Evolutionary conservation across 805 yeast genomes (phyloP).

Genomic region (Cyberlindnera japonica): DNA sequence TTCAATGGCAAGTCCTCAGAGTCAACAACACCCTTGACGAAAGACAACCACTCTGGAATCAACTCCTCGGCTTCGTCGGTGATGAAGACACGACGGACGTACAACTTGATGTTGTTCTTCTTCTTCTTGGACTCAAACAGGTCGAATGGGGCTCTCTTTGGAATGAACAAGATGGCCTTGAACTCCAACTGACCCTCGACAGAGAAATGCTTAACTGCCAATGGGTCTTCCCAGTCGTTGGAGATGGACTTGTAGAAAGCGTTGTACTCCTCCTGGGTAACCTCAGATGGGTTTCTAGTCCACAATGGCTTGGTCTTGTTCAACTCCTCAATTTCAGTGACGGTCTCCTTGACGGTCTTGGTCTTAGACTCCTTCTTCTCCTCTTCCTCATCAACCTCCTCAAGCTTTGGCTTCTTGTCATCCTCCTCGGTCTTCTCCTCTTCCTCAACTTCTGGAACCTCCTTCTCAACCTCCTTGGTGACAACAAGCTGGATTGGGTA

Average conservation of each 20-base stretch:
- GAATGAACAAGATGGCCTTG: conserved; percentile 95
- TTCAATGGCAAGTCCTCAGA: conserved; percentile 99
- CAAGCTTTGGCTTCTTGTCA: conserved; percentile 68
- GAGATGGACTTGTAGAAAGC: conserved; percentile 99
- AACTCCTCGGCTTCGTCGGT: conserved; percentile 99
- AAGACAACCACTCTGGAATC: conserved; percentile 97
- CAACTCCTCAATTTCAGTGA: conserved; percentile 95
- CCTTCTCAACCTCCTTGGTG: conserved; percentile 98
- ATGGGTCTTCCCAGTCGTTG: conserved; percentile 99
- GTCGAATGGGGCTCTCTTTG: conserved; percentile 99
- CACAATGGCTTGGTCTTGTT: conserved; percentile 99
- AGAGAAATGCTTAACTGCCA: conserved; percentile 98
- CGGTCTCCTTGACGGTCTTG: conserved; percentile 89
- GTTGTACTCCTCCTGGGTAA: conserved; percentile 96
- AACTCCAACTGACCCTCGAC: conserved; percentile 99
- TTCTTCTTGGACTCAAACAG: conserved; percentile 98
- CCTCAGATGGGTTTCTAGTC: conserved; percentile 98
- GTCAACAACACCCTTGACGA: conserved; percentile 99
- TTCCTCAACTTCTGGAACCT: conserved; percentile 80
- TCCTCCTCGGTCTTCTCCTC: conserved; percentile 51
- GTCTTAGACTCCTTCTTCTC: conserved; percentile 67
- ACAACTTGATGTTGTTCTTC: conserved; percentile 97
- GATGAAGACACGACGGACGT: conserved; percentile 99
- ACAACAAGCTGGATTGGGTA: conserved; percentile 98
- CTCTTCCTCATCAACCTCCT: conserved; percentile 69